A percentile compares a stretch with the other conserved stretches of the same genome.
phyloP scores from a whole-genome alignment of 1,139 yeast genomes.

The Saccharomyces hybrid region DNA sequence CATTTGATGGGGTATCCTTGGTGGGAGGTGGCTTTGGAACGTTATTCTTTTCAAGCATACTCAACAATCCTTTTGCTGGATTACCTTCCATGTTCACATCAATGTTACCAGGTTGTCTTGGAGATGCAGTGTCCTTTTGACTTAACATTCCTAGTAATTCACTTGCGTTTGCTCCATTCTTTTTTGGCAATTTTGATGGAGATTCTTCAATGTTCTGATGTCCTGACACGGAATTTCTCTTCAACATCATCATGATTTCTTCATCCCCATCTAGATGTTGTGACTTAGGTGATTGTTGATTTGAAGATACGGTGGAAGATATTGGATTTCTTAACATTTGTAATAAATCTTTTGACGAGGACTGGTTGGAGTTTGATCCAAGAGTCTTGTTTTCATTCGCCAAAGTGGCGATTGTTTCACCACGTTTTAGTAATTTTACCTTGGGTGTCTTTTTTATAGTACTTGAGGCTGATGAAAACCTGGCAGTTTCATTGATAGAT shows the following conservation, averaged over 20 bases:
- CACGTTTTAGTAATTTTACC: conserved; percentile 29
- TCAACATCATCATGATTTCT: conserved; percentile 10
- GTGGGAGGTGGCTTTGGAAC: background rate
- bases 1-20: conserved; percentile 1
- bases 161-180: background rate
- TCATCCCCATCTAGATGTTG: conserved; percentile 6
- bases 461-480: conserved; percentile 2
- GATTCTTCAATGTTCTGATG: conserved; percentile 1
- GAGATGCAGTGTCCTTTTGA: background rate
- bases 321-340: conserved; percentile 8
- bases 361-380: background rate
- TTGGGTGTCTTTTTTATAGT: conserved; percentile 15
- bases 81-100: background rate
- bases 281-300: conserved; percentile 4
- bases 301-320: background rate
- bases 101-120: background rate
- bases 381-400: background rate
- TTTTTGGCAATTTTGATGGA: background rate
- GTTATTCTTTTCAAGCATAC: background rate
- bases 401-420: conserved; percentile 19
- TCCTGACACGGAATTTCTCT: conserved; percentile 4
- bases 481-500: conserved; percentile 6
- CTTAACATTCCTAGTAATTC: conserved; percentile 1
- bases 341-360: conserved; percentile 2
- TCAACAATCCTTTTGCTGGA: background rate